These are phyloP conservation scores for Cercospora sp. DNA, from an alignment of 2,329 filamentous ascomycete species.

Conservation along the genomic window DNA sequence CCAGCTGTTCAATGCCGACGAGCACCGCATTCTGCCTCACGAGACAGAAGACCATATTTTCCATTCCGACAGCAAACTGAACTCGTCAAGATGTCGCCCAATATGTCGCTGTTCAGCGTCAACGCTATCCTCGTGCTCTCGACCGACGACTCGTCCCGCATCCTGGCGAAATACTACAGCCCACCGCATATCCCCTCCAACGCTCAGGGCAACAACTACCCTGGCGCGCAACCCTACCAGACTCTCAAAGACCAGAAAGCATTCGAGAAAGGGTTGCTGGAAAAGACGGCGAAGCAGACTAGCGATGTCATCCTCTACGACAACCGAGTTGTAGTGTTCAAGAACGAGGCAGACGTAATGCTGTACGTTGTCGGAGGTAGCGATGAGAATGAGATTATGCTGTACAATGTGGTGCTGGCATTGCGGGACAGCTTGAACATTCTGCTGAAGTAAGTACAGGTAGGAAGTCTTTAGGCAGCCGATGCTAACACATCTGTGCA, in stretches of 20 bases:
- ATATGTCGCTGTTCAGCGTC: slow-evolving; percentile 57
- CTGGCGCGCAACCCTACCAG: slow-evolving; percentile 74
- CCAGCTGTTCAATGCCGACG: slow-evolving; percentile 18
- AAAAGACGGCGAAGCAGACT: slow-evolving; percentile 94
- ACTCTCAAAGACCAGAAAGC: slow-evolving; percentile 91
- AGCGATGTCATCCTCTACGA: slow-evolving; percentile 98
- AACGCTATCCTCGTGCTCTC: slow-evolving; percentile 55
- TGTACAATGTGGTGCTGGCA: slow-evolving; percentile 90
- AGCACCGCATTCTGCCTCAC: neutral
- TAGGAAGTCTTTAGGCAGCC: neutral
- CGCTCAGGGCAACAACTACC: slow-evolving; percentile 59
- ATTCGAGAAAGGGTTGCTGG: slow-evolving; percentile 92
- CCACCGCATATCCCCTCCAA: slow-evolving; percentile 59
- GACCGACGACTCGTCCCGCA: slow-evolving; percentile 83
- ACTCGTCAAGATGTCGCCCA: slow-evolving; percentile 48
- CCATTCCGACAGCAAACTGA: neutral
- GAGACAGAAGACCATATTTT: neutral
- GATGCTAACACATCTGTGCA: slow-evolving; percentile 42
- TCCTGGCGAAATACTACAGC: slow-evolving; percentile 92
- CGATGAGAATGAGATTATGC: slow-evolving; percentile 94
- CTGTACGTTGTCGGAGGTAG: slow-evolving; percentile 86
- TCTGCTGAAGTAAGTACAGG: slow-evolving; percentile 73
- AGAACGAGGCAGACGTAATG: slow-evolving; percentile 97
- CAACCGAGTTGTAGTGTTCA: slow-evolving; percentile 94
- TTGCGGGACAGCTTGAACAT: slow-evolving; percentile 86